Evolutionary conservation across 208 protist species (phyloP).

Genomic region (Crithidia expoeki): DNA sequence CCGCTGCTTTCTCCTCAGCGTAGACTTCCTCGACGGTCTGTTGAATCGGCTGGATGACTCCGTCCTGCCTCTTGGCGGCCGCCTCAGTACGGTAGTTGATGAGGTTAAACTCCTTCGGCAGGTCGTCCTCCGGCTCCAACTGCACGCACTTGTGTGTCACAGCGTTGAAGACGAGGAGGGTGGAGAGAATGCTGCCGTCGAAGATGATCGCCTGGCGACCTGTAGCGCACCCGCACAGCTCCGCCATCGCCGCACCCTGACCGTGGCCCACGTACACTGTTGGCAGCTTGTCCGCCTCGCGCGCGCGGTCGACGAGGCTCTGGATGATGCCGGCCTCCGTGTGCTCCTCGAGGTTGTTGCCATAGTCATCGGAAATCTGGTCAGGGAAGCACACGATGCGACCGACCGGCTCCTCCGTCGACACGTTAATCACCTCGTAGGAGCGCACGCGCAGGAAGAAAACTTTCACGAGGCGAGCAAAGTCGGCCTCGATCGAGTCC

Average conservation of each 20-base stretch:
- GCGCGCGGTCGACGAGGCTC: constrained; percentile 30
- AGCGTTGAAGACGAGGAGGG: constrained; percentile 40
- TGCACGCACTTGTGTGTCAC: constrained; percentile 37
- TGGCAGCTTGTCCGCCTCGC: constrained; percentile 17
- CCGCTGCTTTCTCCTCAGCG: constrained; percentile 19
- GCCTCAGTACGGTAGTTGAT: constrained; percentile 38
- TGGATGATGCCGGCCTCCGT: constrained; percentile 42
- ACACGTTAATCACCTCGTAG: constrained; percentile 40
- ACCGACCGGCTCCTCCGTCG: constrained; percentile 36
- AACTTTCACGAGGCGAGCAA: constrained; percentile 38
- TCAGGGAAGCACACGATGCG: constrained; percentile 48
- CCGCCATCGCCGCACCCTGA: constrained; percentile 47
- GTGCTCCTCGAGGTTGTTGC: constrained; percentile 67
- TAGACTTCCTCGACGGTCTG: constrained; percentile 20
- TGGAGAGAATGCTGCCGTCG: constrained; percentile 44
- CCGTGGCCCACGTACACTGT: constrained; percentile 60
- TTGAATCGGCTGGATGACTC: neutral
- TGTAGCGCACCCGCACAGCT: constrained; percentile 39
- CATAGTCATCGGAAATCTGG: constrained; percentile 60
- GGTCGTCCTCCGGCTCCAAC: constrained; percentile 23
- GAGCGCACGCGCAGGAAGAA: constrained; percentile 55
- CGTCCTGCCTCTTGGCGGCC: constrained; percentile 18
- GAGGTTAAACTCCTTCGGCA: constrained; percentile 34
- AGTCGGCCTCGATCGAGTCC: constrained; percentile 46
- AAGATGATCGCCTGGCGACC: constrained; percentile 46